Evolutionary conservation across 2,329 filamentous ascomycete species (phyloP), one percentile per base, ranked within the genome.

Genomic region (Mycogone perniciosa): DNA sequence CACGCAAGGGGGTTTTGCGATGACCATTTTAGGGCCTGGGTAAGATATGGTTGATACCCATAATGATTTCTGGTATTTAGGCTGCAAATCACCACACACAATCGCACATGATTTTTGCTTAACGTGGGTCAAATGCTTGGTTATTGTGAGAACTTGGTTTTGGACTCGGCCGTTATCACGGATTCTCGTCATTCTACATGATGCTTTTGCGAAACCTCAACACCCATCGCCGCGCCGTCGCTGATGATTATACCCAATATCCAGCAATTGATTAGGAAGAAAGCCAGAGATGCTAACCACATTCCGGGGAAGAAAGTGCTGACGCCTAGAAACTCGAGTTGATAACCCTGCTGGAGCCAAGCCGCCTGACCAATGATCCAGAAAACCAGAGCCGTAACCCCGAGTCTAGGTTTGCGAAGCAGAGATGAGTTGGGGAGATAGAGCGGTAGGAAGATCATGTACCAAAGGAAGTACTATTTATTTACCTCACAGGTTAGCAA

Each of bases 401-500:
- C 93, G 4, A 86, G 69, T 5, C 63, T 62, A 0, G 81, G 81
- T 2, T 71, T 75, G 4, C 66, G 69, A 1, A 95, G 70, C 10
- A 96, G 76, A 0, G 86, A 85, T 0, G 91, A 96, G 35, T 72
- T 72, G 0, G 92, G 90, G 0, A 99, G 83, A 65, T 96, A 95
- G 45, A 96, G 84, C 0, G 93, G 93, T 3, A 97, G 75, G 60
- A 99, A 88, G 57, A 96, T 82, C 69, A 96, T 84, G 69, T 99
- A 97, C 93, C 93, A 99, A 45, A 99, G 80, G 68, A 99, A 99
- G 67, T 99, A 99, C 89, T 96, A 8, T 39, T 27, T 35, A 10
- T 35, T 13, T 44, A 5, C 33, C 13, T 4, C 7, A n/a, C 8
- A 20, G 7, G 47, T 63, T 34, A 65, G 57, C 35, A 39, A 6